A percentile compares a stretch with the other conserved stretches of the same genome.
Evolutionary conservation across 2,329 filamentous ascomycete genomes (phyloP).

Genomic region (Coniella vitis): DNA sequence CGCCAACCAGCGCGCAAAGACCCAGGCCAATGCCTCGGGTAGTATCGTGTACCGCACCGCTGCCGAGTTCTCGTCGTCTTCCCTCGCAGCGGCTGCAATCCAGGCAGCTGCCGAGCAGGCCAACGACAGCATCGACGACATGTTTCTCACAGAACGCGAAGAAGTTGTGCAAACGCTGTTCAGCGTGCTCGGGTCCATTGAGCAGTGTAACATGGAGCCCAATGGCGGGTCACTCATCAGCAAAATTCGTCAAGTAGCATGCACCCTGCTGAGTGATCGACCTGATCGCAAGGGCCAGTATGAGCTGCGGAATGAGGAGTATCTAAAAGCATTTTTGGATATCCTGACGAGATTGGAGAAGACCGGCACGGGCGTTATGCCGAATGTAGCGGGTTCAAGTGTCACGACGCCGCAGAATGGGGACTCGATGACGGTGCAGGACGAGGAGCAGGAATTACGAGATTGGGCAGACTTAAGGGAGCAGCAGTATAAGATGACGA

Average conservation of each 20-base stretch:
- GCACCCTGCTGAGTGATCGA: slow-evolving; percentile 62
- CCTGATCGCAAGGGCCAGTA: slow-evolving; percentile 45
- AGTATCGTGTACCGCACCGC: slow-evolving; percentile 29
- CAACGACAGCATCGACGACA: slow-evolving; percentile 57
- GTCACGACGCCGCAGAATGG: slow-evolving; percentile 41
- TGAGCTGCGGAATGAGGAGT: slow-evolving; percentile 57
- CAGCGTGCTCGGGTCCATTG: slow-evolving; percentile 67
- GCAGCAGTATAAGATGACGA: slow-evolving; percentile 54
- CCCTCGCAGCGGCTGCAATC: slow-evolving; percentile 30
- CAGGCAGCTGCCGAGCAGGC: slow-evolving; percentile 37
- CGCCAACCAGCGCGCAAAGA: slow-evolving; percentile 34
- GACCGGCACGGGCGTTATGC: slow-evolving; percentile 33
- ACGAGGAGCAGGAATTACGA: slow-evolving; percentile 69
- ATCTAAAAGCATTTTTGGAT: slow-evolving; percentile 65
- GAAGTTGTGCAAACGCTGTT: slow-evolving; percentile 76
- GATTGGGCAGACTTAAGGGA: slow-evolving; percentile 75
- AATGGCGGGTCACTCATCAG: slow-evolving; percentile 60
- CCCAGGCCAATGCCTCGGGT: slow-evolving; percentile 25
- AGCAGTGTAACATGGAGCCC: slow-evolving; percentile 79
- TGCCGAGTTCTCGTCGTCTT: slow-evolving; percentile 19
- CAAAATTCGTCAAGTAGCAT: slow-evolving; percentile 80
- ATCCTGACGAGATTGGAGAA: slow-evolving; percentile 70
- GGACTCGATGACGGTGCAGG: slow-evolving; percentile 46
- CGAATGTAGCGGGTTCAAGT: slow-evolving; percentile 20
- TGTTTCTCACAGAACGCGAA: slow-evolving; percentile 70